These are phyloP conservation scores for Moniliophthora roreri DNA, from an alignment of 1,284 basidiomycete genomes.

Conservation along the genomic window DNA sequence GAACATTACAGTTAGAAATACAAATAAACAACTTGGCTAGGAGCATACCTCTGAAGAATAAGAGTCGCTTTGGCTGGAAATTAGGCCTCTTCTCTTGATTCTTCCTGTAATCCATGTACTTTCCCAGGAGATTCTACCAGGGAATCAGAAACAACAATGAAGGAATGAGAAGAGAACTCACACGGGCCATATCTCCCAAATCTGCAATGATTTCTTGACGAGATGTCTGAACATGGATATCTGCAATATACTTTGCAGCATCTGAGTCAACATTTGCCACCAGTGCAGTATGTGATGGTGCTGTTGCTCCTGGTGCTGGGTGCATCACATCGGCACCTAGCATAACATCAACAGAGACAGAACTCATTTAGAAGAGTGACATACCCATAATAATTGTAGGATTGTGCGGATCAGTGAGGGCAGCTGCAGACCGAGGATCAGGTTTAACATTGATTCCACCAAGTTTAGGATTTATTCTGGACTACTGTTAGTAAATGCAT, in stretches of 20 bases:
- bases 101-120: slow-evolving; percentile 57
- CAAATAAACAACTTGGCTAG: no score
- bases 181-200: slow-evolving; percentile 60
- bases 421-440: slow-evolving; percentile 36
- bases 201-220: slow-evolving; percentile 76
- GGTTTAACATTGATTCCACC: slow-evolving; percentile 28
- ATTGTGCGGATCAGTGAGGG: slow-evolving; percentile 40
- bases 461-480: slow-evolving; percentile 14
- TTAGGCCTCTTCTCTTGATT: slow-evolving; percentile 35
- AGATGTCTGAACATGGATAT: slow-evolving; percentile 64
- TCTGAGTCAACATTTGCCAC: slow-evolving; percentile 74
- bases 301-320: slow-evolving; percentile 70
- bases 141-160: neutral
- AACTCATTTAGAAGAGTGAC: slow-evolving; percentile 10
- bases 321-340: slow-evolving; percentile 77
- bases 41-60: slow-evolving; percentile 57
- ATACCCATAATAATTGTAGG: slow-evolving; percentile 55
- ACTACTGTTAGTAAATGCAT: neutral
- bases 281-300: slow-evolving; percentile 74
- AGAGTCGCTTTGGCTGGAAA: slow-evolving; percentile 44
- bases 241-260: slow-evolving; percentile 51
- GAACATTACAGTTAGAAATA: no score
- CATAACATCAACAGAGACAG: slow-evolving; percentile 1
- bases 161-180: slow-evolving; percentile 22
- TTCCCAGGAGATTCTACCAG: slow-evolving; percentile 51